Base-by-base conservation (phyloP, 768 basidiomycete species). In the Podaxis mareebaensis region DNA sequence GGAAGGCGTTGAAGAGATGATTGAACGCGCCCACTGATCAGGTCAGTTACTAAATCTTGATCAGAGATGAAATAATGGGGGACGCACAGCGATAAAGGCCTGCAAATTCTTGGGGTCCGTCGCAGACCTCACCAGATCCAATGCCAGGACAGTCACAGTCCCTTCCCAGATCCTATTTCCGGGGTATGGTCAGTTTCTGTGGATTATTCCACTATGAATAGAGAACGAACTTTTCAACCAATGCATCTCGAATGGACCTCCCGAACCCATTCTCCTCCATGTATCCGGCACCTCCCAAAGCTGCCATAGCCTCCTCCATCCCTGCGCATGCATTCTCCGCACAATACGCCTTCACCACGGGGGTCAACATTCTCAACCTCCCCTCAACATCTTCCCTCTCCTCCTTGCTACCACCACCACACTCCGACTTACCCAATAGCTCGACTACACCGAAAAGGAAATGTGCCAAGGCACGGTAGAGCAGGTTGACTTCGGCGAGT, bases 211-310 rank as follows among this genome's bases (percentile, higher is more conserved):
- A 10, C 30, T 28, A 54, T 40, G 22, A n/a, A 13, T 44, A 36
- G 33, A 22, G 28, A 13, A 68, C 73, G 12, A 65, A 81, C 81
- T 87, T 89, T 75, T 93, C 92, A 12, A 92, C 92, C 7, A 89
- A 70, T 2, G 79, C 79, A 75, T 93, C 91, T 3, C 87, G 77
- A 30, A 93, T 88, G 13, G 83, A 79, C 77, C 85, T 77, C 8
- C 86, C 89, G 53, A 93, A 84, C 1, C 84, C 86, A 61, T 85
- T 91, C 73, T 93, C 92, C 67, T 90, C 88, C 90, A 93, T 93
- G 68, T 92, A 93, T 0, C 92, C 92, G 53, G 88, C 86, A 1
- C 91, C 91, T 24, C 92, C 91, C 2, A 92, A 75, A 4, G 85
- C 78, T 36, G 85, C 77, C 90, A 93, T 92, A 38, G 88, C 83